Percentiles rank a stretch among this genome's conserved stretches.
phyloP scores from a whole-genome alignment of 148 eudicot species.

The Euryodendron excelsum region DNA sequence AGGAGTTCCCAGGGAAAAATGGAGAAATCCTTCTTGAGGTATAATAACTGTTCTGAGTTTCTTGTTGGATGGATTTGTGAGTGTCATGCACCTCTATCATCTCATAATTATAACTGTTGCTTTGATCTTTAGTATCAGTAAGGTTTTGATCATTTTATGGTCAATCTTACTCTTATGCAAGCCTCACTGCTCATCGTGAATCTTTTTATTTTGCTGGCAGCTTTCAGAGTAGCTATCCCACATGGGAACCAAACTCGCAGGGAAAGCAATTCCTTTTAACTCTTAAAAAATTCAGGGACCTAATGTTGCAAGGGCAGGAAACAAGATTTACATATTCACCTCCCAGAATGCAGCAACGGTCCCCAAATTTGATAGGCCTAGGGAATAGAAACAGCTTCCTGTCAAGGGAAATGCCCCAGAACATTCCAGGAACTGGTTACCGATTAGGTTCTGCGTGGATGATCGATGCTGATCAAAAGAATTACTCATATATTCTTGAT shows the following conservation, averaged over 20 bases:
- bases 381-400: constrained; percentile 39
- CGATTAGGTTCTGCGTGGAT: constrained; percentile 61
- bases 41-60: constrained; percentile 4
- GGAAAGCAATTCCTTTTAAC: constrained; percentile 67
- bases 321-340: constrained; percentile 25
- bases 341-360: constrained; percentile 39
- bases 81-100: background rate
- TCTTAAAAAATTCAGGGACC: constrained; percentile 58
- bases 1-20: constrained; percentile 97
- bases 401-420: constrained; percentile 37
- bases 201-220: constrained; percentile 37
- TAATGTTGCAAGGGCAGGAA: constrained; percentile 39
- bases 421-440: constrained; percentile 27
- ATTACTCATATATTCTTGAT: constrained; percentile 74
- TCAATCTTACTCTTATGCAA: background rate
- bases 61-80: background rate
- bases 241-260: constrained; percentile 69
- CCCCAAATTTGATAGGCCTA: constrained; percentile 33
- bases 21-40: constrained; percentile 98
- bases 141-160: background rate
- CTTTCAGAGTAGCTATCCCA: constrained; percentile 79
- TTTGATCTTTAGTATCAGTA: background rate
- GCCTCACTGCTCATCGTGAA: background rate
- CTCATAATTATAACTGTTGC: background rate
- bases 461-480: constrained; percentile 48